Base-by-base conservation (phyloP, 495 filamentous ascomycete genomes). In the Neurospora terricola region DNA sequence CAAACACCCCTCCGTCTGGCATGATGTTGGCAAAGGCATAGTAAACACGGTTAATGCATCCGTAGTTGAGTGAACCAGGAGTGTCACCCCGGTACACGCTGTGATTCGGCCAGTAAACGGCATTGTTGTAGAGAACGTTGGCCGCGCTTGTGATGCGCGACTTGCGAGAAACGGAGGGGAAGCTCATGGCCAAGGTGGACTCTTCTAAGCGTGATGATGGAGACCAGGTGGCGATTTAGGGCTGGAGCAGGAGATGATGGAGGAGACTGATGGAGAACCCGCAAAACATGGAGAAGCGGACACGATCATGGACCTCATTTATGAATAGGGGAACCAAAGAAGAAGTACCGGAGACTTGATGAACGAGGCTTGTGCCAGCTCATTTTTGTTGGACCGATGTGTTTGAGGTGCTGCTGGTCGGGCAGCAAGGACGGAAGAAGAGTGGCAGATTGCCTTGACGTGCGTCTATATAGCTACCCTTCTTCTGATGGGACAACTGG, bases 41-140 rank as follows among this genome's bases (percentile, higher is more conserved):
- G 78, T 95, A 96, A 45, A 96, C 88, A 77, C 95, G 92, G 71
- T 92, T 86, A 72, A 88, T 83, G 73, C 85, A 87, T 45, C 81
- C 80, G 75, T 86, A 86, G 80, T 93, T 91, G 73, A 97, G 81
- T 18, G 89, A 89, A 0, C 91, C 93, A 2, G 94, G 94, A 27
- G 93, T 89, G 74, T 93, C 90, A 77, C 91, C 88, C 72, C 86
- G 86, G 80, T 96, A 95, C 39, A 95, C 88, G 68, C 90, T 85
- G 87, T 91, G 93, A 80, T 96, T 97, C 4, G 94, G 93, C 84
- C 94, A 97, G 81, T 96, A 96, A n/a, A 92, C 91, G 27, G 91
- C 93, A 81, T 97, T 97, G 72, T 84, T 86, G 77, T 86, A 86
- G 82, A 88, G 88, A 48, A 87, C 82, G 66, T 76, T 83, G 37